These are phyloP conservation scores for Saksenaea vasiformis DNA, from an alignment of 371 early-diverging fungal genomes.

Conservation along the genomic window DNA sequence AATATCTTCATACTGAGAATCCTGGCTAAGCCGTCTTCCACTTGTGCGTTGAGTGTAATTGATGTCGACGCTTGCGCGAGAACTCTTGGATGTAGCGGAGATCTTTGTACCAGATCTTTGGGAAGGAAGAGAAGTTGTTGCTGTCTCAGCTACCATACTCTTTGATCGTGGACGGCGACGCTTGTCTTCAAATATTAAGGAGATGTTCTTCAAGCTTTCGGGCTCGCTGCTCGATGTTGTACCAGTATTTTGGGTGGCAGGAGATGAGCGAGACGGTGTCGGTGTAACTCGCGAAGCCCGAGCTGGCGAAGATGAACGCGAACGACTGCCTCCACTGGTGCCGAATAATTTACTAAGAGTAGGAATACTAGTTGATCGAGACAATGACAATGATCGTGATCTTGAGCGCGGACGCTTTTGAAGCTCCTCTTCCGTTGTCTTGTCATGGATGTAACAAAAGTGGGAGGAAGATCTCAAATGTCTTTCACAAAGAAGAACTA, in stretches of 20 bases:
- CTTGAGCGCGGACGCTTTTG: conserved; percentile 37
- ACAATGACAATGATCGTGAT: conserved; percentile 45
- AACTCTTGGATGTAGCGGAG: neutral
- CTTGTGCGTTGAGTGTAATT: neutral
- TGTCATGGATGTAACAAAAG: conserved; percentile 28
- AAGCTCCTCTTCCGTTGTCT: neutral
- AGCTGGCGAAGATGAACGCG: conserved; percentile 39
- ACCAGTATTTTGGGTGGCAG: conserved; percentile 1
- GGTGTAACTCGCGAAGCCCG: conserved; percentile 13
- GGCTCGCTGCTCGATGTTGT: neutral
- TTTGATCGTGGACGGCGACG: conserved; percentile 1
- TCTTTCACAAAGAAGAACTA: conserved; percentile 43
- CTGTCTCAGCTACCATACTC: neutral
- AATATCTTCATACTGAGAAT: neutral
- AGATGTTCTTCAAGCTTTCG: neutral
- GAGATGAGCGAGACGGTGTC: conserved; percentile 17
- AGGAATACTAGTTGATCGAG: conserved; percentile 41
- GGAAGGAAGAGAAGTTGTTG: neutral
- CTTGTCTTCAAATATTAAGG: conserved; percentile 15
- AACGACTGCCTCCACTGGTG: conserved; percentile 17
- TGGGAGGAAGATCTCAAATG: conserved; percentile 27
- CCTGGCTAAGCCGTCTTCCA: neutral
- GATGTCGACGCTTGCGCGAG: neutral
- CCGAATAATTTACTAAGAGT: conserved; percentile 38
- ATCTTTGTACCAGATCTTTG: neutral